Conservation (phyloP, 345 rosid genomes). For the Pistacia vera region DNA sequence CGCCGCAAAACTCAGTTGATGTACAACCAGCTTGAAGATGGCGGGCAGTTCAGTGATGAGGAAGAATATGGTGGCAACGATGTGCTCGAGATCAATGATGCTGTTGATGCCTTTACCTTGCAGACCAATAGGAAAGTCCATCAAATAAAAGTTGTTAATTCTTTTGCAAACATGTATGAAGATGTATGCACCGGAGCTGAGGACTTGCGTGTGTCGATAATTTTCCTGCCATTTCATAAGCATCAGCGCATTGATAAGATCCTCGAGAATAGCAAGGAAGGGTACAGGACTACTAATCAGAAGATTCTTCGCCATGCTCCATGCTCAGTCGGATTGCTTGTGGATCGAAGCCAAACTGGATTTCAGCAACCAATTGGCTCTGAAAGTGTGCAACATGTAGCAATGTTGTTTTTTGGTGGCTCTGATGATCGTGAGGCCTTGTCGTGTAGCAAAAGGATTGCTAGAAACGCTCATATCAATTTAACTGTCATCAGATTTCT, state of each 20-base stretch:
- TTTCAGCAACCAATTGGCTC: constrained; percentile 60
- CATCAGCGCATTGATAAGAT: constrained; percentile 83
- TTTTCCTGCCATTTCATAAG: constrained; percentile 83
- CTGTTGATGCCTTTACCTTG: constrained; percentile 53
- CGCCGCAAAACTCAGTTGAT: constrained; percentile 34
- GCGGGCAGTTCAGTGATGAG: constrained; percentile 55
- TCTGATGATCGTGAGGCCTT: constrained; percentile 92
- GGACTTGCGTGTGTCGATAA: constrained; percentile 69
- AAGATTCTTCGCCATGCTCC: constrained; percentile 77
- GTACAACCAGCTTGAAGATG: constrained; percentile 74
- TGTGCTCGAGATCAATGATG: constrained; percentile 70
- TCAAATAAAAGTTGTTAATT: constrained; percentile 64
- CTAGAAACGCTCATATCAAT: constrained; percentile 42
- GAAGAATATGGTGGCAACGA: constrained; percentile 85
- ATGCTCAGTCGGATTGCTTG: constrained; percentile 74
- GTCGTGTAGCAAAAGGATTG: constrained; percentile 63
- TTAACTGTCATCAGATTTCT: constrained; percentile 67
- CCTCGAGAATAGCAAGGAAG: constrained; percentile 63
- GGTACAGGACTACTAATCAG: constrained; percentile 60
- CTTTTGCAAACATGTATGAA: constrained; percentile 50
- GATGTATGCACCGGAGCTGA: constrained; percentile 71
- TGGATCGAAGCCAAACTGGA: constrained; percentile 70
- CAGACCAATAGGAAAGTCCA: constrained; percentile 52
- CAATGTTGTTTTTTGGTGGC: constrained; percentile 79
- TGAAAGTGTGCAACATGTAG: constrained; percentile 57